Evolutionary conservation across 768 basidiomycete genomes (phyloP), one percentile per base, ranked within the genome.

Genomic region (Daedalea quercina): DNA sequence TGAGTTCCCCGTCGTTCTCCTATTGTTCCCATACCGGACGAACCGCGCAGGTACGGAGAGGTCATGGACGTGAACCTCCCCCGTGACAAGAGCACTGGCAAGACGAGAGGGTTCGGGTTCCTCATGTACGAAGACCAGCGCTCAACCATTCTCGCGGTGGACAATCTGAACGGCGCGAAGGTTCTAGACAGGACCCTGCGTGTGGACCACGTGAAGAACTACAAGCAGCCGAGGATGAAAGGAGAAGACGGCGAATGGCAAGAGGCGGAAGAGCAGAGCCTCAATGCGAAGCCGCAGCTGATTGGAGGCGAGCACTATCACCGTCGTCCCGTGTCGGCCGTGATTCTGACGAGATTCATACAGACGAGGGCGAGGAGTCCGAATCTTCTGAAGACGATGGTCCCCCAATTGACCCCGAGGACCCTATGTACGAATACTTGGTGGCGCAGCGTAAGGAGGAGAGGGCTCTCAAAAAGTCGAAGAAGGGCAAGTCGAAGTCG

Each of bases 81-180:
- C 25, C 80, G 94, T 46, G 93, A 96, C 73, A 94, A 94, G 65
- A 77, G 86, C 51, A 95, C 95, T 0, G 92, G 93, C 23, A 94
- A 95, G 65, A 76, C 86, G 0, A 84, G 73, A 63, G 96, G 96
- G 1, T 99, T 98, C 66, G 94, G 82, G 9, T 99, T 97, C 73
- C 75, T 98, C 57, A 97, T 98, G 96, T 99, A 98, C 69, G 93
- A 95, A 70, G 94, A 99, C 69, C 96, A 99, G 71, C 81, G 92
- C 45, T 95, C 92, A 54, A 99, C 96, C 6, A 69, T 97, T 47
- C 77, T 99, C 46, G 96, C 96, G 9, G 95, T 99, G 56, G 96
- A 99, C 73, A 99, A 99, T 73, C 83, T 99, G 69, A 98, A 96
- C 63, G 96, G 96, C 40, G 90, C 94, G 44, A 82, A 82, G 50